A percentile compares a stretch with the other conserved stretches of the same genome.
Conservation (phyloP, 768 basidiomycete genomes). For the Rhodosporidiobolus odoratus region DNA sequence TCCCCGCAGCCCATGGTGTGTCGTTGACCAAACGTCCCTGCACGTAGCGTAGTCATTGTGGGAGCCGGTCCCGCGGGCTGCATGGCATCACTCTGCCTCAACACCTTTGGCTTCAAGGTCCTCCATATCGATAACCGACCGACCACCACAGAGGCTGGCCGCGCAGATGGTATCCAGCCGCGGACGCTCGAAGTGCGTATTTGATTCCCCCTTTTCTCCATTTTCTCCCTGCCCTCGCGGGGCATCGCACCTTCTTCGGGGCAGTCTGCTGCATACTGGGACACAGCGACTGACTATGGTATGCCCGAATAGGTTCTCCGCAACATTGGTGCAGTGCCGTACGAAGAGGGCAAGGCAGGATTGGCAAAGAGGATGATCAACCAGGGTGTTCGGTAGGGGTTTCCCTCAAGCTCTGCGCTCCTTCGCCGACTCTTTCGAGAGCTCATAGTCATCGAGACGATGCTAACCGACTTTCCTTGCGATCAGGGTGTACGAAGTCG, state of each 20-base stretch:
- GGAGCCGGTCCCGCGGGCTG: conserved; percentile 40
- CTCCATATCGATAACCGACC: conserved; percentile 37
- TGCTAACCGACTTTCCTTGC: background rate
- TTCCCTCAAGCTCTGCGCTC: too few relatives aligned
- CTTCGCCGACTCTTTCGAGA: background rate
- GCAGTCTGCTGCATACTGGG: too few relatives aligned
- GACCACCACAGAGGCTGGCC: conserved; percentile 23
- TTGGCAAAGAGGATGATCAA: conserved; percentile 41
- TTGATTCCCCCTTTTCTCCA: background rate
- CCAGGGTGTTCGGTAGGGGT: conserved; percentile 39
- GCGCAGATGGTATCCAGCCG: conserved; percentile 39
- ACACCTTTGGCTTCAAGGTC: conserved; percentile 41
- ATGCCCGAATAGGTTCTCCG: conserved; percentile 41
- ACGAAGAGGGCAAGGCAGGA: conserved; percentile 36
- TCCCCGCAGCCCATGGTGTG: too few relatives aligned
- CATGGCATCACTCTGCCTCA: conserved; percentile 40
- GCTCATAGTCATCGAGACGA: background rate
- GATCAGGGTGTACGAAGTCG: conserved; percentile 39
- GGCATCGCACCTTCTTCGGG: too few relatives aligned
- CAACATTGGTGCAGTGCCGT: conserved; percentile 39
- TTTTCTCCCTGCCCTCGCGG: too few relatives aligned
- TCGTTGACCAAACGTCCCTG: too few relatives aligned
- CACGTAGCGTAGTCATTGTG: conserved; percentile 27
- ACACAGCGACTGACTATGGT: too few relatives aligned
- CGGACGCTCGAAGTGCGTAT: conserved; percentile 38